Conservation (phyloP, 2,329 filamentous ascomycete species). For the Fusarium domesticum region DNA sequence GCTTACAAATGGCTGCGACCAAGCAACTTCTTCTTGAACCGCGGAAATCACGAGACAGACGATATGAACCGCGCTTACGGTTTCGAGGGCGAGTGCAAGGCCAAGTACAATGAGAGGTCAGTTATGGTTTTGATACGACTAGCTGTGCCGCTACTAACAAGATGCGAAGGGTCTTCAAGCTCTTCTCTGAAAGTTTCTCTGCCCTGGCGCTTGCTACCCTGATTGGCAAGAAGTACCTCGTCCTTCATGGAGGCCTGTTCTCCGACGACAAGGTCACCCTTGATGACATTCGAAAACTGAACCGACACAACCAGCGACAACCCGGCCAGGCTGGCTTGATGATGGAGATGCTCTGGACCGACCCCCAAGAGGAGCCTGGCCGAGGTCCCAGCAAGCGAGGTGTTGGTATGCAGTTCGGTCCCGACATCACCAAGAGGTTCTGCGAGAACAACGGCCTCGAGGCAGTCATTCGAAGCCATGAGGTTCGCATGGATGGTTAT, state of each 20-base stretch:
- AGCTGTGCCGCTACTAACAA: slow-evolving; percentile 4
- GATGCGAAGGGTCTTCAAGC: slow-evolving; percentile 74
- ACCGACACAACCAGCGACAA: slow-evolving; percentile 86
- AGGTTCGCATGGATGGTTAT: slow-evolving; percentile 99
- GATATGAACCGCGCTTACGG: slow-evolving; percentile 99
- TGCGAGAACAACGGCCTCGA: slow-evolving; percentile 94
- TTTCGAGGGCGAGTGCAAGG: slow-evolving; percentile 97
- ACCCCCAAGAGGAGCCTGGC: slow-evolving; percentile 82
- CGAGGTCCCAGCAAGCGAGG: slow-evolving; percentile 94
- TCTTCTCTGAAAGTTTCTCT: slow-evolving; percentile 98
- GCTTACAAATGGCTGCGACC: slow-evolving; percentile 96
- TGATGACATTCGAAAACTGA: slow-evolving; percentile 89
- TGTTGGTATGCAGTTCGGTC: slow-evolving; percentile 94
- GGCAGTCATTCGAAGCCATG: slow-evolving; percentile 94
- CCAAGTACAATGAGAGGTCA: slow-evolving; percentile 87
- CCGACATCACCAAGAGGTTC: slow-evolving; percentile 93
- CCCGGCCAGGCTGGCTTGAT: slow-evolving; percentile 92
- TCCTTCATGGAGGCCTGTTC: slow-evolving; percentile 92
- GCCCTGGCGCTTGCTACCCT: slow-evolving; percentile 88
- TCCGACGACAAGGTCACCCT: slow-evolving; percentile 90
- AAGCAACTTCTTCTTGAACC: slow-evolving; percentile 86
- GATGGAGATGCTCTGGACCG: slow-evolving; percentile 99
- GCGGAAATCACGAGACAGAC: slow-evolving; percentile 97
- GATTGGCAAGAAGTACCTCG: slow-evolving; percentile 85
- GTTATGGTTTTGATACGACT: slow-evolving; percentile 3